Conservation (phyloP, 2,329 filamentous ascomycete genomes). For the Microdochium trichocladiopsis region DNA sequence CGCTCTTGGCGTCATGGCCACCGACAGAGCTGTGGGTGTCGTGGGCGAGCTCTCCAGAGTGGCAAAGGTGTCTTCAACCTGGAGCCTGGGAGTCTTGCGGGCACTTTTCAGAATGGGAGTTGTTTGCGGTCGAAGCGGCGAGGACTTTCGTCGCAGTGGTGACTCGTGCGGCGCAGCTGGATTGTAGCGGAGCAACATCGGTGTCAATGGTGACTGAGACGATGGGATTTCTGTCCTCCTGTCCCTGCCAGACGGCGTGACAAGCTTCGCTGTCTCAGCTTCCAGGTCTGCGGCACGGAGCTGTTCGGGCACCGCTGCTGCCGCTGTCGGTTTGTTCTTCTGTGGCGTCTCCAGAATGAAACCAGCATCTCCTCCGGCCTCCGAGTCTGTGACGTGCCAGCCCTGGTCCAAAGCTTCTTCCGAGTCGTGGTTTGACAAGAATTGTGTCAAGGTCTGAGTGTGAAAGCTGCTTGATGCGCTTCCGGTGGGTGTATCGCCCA, state of each 20-base stretch:
- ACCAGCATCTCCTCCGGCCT: constrained; percentile 14
- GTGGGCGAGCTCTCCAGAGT: constrained; percentile 16
- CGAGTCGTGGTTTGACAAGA: constrained; percentile 10
- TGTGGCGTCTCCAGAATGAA: constrained; percentile 16
- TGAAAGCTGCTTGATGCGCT: constrained; percentile 19
- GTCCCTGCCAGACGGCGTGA: constrained; percentile 16
- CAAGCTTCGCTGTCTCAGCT: constrained; percentile 3
- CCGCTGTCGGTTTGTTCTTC: constrained; percentile 1
- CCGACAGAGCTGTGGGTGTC: constrained; percentile 11
- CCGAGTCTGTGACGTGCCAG: constrained; percentile 17
- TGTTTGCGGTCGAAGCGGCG: constrained; percentile 9
- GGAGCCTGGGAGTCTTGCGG: constrained; percentile 12
- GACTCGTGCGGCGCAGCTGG: constrained; percentile 11
- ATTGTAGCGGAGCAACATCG: constrained; percentile 15
- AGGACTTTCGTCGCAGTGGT: constrained; percentile 16
- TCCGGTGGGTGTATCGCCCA: constrained; percentile 15
- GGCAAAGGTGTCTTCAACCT: constrained; percentile 21
- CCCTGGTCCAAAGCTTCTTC: constrained; percentile 3
- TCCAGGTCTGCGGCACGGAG: constrained; percentile 3
- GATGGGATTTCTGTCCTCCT: constrained; percentile 18
- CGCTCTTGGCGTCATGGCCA: constrained; percentile 4
- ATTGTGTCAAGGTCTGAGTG: constrained; percentile 22
- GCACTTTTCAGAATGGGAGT: constrained; percentile 12
- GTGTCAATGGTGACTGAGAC: constrained; percentile 16
- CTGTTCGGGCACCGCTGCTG: constrained; percentile 9